Percentiles rank a stretch among this genome's conserved stretches.
Conservation (phyloP, 2,329 filamentous ascomycete genomes). For the Cordyceps farinosa region DNA sequence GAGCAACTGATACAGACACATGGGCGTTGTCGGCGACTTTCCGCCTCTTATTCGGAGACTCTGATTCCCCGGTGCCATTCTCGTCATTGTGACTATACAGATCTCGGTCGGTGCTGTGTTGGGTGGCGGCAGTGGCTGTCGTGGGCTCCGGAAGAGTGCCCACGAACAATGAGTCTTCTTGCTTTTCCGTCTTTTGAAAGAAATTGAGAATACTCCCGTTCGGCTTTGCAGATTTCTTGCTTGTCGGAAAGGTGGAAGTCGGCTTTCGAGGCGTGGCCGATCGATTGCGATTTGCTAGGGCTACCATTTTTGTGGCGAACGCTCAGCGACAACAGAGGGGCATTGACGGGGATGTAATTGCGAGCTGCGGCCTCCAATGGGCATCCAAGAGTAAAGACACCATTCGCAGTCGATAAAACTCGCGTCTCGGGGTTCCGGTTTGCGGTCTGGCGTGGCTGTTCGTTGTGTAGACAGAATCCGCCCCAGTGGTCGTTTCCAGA, state of each 20-base stretch:
- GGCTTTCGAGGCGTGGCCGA: slow-evolving; percentile 33
- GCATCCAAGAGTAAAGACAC: not conserved
- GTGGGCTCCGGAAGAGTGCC: slow-evolving; percentile 25
- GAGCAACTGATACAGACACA: slow-evolving; percentile 20
- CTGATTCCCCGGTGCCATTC: slow-evolving; percentile 33
- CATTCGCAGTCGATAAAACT: not conserved
- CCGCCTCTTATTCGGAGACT: slow-evolving; percentile 30
- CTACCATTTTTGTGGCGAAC: slow-evolving; percentile 29
- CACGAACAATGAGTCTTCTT: slow-evolving; percentile 57
- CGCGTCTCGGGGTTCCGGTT: too few species aligned
- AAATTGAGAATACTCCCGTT: slow-evolving; percentile 71
- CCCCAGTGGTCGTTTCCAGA: not conserved
- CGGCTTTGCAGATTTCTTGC: slow-evolving; percentile 38
- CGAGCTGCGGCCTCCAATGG: slow-evolving; percentile 2
- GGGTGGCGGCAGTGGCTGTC: slow-evolving; percentile 17
- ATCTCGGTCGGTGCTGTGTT: slow-evolving; percentile 22
- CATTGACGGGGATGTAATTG: not conserved
- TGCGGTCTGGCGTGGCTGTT: not conserved
- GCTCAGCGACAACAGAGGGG: not conserved
- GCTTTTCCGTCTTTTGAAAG: slow-evolving; percentile 65
- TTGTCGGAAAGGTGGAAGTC: slow-evolving; percentile 21
- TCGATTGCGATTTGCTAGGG: slow-evolving; percentile 32
- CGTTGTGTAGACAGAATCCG: not conserved
- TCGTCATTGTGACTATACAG: slow-evolving; percentile 29
- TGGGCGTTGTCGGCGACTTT: slow-evolving; percentile 27